Evolutionary conservation across 1,139 yeast genomes (phyloP).

Genomic region (Nakaseomyces glabratus): DNA sequence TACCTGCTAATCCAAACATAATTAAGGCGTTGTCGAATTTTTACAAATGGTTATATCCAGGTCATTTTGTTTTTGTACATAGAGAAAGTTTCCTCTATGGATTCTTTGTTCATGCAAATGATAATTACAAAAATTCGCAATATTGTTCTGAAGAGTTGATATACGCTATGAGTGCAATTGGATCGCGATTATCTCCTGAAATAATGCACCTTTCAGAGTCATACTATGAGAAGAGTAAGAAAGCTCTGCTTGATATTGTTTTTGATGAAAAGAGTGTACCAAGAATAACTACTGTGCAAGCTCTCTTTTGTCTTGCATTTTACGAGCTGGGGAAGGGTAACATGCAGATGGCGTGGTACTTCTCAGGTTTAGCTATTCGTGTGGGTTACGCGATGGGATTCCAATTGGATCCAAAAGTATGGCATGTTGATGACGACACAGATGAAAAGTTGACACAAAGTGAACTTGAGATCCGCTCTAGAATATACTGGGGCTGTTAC

Average conservation of each 20-base stretch:
- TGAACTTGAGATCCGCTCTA: slow-evolving; percentile 47
- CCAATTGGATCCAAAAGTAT: slow-evolving; percentile 53
- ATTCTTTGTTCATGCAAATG: slow-evolving; percentile 37
- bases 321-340: slow-evolving; percentile 53
- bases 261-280: slow-evolving; percentile 32
- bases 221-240: slow-evolving; percentile 44
- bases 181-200: slow-evolving; percentile 41
- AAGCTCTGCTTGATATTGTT: slow-evolving; percentile 34
- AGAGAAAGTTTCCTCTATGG: slow-evolving; percentile 57
- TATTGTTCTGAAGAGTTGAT: slow-evolving; percentile 47
- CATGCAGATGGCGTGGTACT: slow-evolving; percentile 54
- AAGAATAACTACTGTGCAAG: slow-evolving; percentile 36
- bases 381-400: slow-evolving; percentile 61
- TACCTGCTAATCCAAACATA: slow-evolving; percentile 26
- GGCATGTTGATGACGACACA: slow-evolving; percentile 33
- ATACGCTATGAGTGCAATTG: slow-evolving; percentile 50
- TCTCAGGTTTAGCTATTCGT: slow-evolving; percentile 54
- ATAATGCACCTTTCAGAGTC: slow-evolving; percentile 36
- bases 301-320: slow-evolving; percentile 44
- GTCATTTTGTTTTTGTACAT: slow-evolving; percentile 52
- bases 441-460: slow-evolving; percentile 25
- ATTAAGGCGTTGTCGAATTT: slow-evolving; percentile 45
- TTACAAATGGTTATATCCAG: slow-evolving; percentile 60
- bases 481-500: slow-evolving; percentile 62
- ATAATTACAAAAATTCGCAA: slow-evolving; percentile 30